phyloP scores from a whole-genome alignment of 352 stramenopile genomes.

The Phytophthora sansomeana region DNA sequence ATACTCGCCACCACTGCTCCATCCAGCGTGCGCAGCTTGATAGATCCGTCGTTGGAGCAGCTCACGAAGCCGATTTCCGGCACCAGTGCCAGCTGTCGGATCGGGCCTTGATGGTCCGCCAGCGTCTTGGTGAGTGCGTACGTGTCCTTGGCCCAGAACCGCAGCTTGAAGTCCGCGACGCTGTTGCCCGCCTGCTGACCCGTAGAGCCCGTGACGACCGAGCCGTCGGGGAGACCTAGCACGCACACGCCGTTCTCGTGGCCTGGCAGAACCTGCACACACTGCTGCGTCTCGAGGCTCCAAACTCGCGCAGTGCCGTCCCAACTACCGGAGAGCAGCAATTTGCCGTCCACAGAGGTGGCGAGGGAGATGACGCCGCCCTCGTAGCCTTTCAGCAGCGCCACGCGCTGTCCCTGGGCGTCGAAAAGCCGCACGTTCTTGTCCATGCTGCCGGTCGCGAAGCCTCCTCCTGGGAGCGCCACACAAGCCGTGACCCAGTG shows the following conservation, averaged over 20 bases:
- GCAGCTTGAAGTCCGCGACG: slow-evolving; percentile 81
- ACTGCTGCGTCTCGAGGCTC: slow-evolving; percentile 61
- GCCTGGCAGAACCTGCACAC: slow-evolving; percentile 60
- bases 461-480: slow-evolving; percentile 55
- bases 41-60: slow-evolving; percentile 86
- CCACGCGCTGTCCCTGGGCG: slow-evolving; percentile 49
- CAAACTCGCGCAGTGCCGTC: slow-evolving; percentile 83
- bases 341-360: slow-evolving; percentile 43
- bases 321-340: slow-evolving; percentile 83
- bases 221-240: slow-evolving; percentile 63
- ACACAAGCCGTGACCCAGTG: slow-evolving; percentile 84
- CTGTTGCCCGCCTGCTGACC: slow-evolving; percentile 78
- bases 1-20: slow-evolving; percentile 68
- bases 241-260: slow-evolving; percentile 91
- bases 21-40: slow-evolving; percentile 74
- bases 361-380: slow-evolving; percentile 81
- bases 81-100: slow-evolving; percentile 74
- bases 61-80: slow-evolving; percentile 81
- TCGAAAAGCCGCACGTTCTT: slow-evolving; percentile 77
- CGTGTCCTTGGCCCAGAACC: slow-evolving; percentile 71
- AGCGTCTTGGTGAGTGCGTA: slow-evolving; percentile 63
- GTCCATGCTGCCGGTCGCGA: slow-evolving; percentile 86
- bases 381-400: slow-evolving; percentile 67
- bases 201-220: slow-evolving; percentile 80
- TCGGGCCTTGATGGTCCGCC: slow-evolving; percentile 69